Conservation (phyloP, 441 rosid genomes). For the Macaranga tanarius region DNA sequence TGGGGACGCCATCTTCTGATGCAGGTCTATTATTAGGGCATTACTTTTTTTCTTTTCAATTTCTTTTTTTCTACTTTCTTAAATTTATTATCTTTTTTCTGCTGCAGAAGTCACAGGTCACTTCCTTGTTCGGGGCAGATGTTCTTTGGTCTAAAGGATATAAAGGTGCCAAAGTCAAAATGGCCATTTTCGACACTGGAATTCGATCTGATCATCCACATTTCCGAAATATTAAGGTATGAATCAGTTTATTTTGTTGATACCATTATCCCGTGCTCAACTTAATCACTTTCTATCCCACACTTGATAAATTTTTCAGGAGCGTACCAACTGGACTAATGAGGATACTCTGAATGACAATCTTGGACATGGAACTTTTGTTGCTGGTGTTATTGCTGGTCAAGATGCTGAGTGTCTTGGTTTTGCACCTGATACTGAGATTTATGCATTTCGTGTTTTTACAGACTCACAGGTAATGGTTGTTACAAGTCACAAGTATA, state of each 20-base stretch:
- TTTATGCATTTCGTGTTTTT: constrained; percentile 94
- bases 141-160: constrained; percentile 87
- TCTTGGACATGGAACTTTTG: constrained; percentile 99
- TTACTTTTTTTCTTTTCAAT: background rate
- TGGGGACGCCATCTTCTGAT: constrained; percentile 80
- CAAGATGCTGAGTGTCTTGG: constrained; percentile 88
- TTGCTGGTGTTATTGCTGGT: constrained; percentile 97
- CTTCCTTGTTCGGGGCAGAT: constrained; percentile 96
- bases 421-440: constrained; percentile 93
- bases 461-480: constrained; percentile 97
- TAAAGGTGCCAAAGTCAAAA: constrained; percentile 87
- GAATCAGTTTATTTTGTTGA: constrained; percentile 6
- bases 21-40: constrained; percentile 41
- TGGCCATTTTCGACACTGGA: constrained; percentile 99
- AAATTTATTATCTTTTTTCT: constrained; percentile 6
- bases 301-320: constrained; percentile 47
- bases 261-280: constrained; percentile 19
- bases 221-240: constrained; percentile 93
- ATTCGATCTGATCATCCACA: constrained; percentile 94
- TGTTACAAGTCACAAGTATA: constrained; percentile 30
- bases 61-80: constrained; percentile 2
- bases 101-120: constrained; percentile 82
- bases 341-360: constrained; percentile 98
- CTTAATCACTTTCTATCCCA: background rate
- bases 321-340: constrained; percentile 98